phyloP scores from a whole-genome alignment of 2,329 filamentous ascomycete species.

The Penicillium sp. region DNA sequence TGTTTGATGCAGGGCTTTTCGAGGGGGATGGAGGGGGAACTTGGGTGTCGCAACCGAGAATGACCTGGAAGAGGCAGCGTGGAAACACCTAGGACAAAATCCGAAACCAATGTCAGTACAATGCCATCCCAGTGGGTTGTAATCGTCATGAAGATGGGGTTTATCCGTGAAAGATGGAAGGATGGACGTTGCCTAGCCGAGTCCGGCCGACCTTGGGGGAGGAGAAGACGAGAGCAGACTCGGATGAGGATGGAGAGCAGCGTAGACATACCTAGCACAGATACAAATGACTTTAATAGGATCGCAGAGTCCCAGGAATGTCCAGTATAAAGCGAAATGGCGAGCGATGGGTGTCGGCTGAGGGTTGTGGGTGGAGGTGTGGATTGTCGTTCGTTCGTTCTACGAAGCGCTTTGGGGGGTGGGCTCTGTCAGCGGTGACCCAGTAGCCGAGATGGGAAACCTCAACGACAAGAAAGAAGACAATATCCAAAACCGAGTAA shows the following conservation, averaged over 20 bases:
- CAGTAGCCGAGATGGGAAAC: conserved; percentile 26
- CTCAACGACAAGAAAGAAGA: conserved; percentile 15
- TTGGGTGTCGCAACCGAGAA: conserved; percentile 39
- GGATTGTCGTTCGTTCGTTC: conserved; percentile 29
- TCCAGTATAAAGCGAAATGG: background rate
- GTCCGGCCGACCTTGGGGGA: conserved; percentile 33
- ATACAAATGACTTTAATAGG: conserved; percentile 24
- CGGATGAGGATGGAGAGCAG: conserved; percentile 37
- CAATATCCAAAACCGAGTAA: conserved; percentile 14
- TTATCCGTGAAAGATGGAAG: conserved; percentile 12
- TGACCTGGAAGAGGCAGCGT: conserved; percentile 31
- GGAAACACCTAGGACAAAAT: conserved; percentile 27
- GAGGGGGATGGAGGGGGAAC: conserved; percentile 34
- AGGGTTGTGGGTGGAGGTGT: conserved; percentile 22
- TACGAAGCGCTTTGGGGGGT: conserved; percentile 32
- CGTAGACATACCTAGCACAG: conserved; percentile 34
- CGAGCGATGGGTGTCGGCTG: background rate
- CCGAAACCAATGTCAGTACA: conserved; percentile 27
- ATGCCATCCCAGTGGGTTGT: conserved; percentile 12
- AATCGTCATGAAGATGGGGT: conserved; percentile 20
- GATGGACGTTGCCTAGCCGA: conserved; percentile 26
- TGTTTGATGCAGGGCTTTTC: conserved; percentile 23
- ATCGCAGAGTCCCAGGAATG: conserved; percentile 29
- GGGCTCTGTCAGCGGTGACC: conserved; percentile 41
- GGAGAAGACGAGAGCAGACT: conserved; percentile 26